Percentiles rank a stretch among this genome's conserved stretches.
phyloP scores from a whole-genome alignment of 2,329 filamentous ascomycete species.

The Huntiella omanensis region DNA sequence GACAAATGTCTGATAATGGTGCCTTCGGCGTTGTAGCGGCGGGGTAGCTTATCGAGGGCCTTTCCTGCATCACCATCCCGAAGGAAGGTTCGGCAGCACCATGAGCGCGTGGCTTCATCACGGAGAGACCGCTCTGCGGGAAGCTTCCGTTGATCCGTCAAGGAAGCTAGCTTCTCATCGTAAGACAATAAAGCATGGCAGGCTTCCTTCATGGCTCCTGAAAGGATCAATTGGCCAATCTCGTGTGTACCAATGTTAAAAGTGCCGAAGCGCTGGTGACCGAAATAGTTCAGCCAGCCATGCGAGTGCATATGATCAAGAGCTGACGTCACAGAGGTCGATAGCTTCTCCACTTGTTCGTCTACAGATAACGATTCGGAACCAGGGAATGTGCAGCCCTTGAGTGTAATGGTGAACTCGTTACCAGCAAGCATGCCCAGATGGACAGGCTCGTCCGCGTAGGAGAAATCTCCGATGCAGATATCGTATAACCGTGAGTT shows the following conservation, averaged over 20 bases:
- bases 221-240: slow-evolving; percentile 66
- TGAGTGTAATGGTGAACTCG: slow-evolving; percentile 79
- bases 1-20: slow-evolving; percentile 62
- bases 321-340: slow-evolving; percentile 30
- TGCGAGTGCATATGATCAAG: slow-evolving; percentile 48
- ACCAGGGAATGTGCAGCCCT: slow-evolving; percentile 41
- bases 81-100: slow-evolving; percentile 55
- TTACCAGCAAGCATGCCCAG: slow-evolving; percentile 78
- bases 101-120: slow-evolving; percentile 64
- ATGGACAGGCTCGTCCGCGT: slow-evolving; percentile 51
- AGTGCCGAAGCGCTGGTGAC: slow-evolving; percentile 89
- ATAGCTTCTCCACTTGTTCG: slow-evolving; percentile 18
- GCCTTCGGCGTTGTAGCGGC: slow-evolving; percentile 64
- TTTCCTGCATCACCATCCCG: slow-evolving; percentile 31
- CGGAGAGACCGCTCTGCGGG: slow-evolving; percentile 34
- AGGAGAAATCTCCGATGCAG: slow-evolving; percentile 63
- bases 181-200: slow-evolving; percentile 61
- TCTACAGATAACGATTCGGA: slow-evolving; percentile 14
- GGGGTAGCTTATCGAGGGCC: slow-evolving; percentile 52
- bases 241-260: slow-evolving; percentile 72
- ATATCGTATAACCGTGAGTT: slow-evolving; percentile 44
- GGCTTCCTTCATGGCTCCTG: slow-evolving; percentile 63
- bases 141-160: slow-evolving; percentile 19
- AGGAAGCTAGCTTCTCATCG: slow-evolving; percentile 37
- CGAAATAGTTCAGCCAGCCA: slow-evolving; percentile 96